Base-by-base conservation (phyloP, 2,329 filamentous ascomycete genomes). In the Ascosphaera pollenicola region DNA sequence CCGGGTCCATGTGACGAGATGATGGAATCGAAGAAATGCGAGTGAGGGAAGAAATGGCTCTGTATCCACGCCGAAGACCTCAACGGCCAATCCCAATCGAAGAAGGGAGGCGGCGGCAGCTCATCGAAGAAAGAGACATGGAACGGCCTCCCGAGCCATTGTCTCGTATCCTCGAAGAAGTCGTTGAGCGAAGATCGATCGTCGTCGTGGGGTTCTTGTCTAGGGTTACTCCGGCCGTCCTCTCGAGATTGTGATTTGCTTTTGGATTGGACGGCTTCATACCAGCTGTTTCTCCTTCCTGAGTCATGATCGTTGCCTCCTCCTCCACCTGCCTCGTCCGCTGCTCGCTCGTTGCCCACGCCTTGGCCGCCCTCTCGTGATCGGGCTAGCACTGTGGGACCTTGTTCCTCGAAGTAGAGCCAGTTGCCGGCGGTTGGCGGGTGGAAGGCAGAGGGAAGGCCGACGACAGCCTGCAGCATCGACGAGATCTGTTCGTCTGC, bases 401-500 rank as follows among this genome's bases (percentile, higher is more conserved):
- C 46, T 16, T 50, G 44, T 8, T 56, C 54, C 15, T 57, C 49
- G 5, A 58, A 55, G 30, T 56, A 52, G 16, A 51, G 41, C 57
- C 58, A 61, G 34, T 48, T 48, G 37, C 51, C 50, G 17, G 49
- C 38, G 10, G 52, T 49, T 16, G 56, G 54, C 8, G 52, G 44
- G 4, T 49, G 45, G 8, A 53, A 42, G 10, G 51, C 50, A 3
- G 59, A 55, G 15, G 64, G 55, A 34, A 66, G 53, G 19, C 62
- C 59, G 41, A 66, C 64, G 40, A 72, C 54, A 15, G 61, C 61
- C 44, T 65, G 64, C 40, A 73, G 53, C 39, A 75, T 52, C 13
- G 63, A 65, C 7, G 62, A 64, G 46, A 73, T 61, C 41, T 69
- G 66, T 36, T 66, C 63, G 47, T 75, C 70, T 41, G 70, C 67